A percentile compares a stretch with the other conserved stretches of the same genome.
Evolutionary conservation across 2,329 filamentous ascomycete genomes (phyloP).

Genomic region (Fusarium duplospermum): DNA sequence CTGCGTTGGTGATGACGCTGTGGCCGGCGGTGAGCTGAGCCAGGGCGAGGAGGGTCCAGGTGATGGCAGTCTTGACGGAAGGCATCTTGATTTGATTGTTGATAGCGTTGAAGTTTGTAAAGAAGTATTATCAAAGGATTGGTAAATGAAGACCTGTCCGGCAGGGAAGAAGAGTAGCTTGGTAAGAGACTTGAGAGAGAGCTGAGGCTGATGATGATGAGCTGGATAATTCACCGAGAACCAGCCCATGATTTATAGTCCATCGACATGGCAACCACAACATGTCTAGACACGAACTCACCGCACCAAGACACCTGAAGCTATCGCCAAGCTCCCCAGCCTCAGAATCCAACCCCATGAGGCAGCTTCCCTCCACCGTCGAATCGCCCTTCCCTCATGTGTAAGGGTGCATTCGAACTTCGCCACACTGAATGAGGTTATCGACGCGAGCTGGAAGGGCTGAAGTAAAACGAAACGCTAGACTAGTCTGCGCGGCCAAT

Average conservation of each 20-base stretch:
- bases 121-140: not conserved
- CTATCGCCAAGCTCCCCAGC: not conserved
- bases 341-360: not conserved
- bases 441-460: not conserved
- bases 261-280: not conserved
- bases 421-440: not conserved
- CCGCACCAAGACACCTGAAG: not conserved
- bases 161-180: not conserved
- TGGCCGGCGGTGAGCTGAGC: constrained; percentile 69
- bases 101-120: not conserved
- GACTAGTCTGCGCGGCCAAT: not conserved
- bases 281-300: not conserved
- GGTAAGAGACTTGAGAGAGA: not conserved
- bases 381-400: not conserved
- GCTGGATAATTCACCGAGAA: not conserved
- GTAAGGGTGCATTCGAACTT: not conserved
- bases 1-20: constrained; percentile 68
- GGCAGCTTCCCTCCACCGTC: not conserved
- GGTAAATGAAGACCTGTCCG: not conserved
- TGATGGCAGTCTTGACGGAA: not conserved
- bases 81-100: not conserved
- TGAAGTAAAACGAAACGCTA: not conserved
- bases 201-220: not conserved
- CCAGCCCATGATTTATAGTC: not conserved
- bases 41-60: constrained; percentile 50